phyloP scores from a whole-genome alignment of 805 yeast species.

The Jamesozyma jinghongensis region DNA sequence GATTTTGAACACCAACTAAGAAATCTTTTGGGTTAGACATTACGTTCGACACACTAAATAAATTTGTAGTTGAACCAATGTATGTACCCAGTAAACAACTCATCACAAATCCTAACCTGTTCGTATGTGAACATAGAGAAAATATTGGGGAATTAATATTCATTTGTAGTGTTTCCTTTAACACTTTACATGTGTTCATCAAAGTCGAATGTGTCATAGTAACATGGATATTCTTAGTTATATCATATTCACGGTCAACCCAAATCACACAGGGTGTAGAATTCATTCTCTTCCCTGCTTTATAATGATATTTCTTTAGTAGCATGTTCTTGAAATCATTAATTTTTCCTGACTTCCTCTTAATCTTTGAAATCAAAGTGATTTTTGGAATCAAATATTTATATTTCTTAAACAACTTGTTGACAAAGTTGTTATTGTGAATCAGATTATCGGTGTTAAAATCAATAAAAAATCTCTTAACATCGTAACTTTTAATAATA shows the following conservation, averaged over 20 bases:
- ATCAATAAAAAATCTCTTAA: conserved; percentile 66
- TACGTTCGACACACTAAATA: conserved; percentile 70
- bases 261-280: conserved; percentile 28
- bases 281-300: conserved; percentile 22
- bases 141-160: conserved; percentile 61
- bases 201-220: conserved; percentile 49
- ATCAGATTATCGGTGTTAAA: conserved; percentile 21
- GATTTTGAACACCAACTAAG: conserved; percentile 59
- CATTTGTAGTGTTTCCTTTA: conserved; percentile 87
- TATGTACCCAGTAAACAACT: conserved; percentile 78
- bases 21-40: conserved; percentile 66
- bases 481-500: conserved; percentile 61
- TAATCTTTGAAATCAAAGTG: conserved; percentile 27
- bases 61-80: conserved; percentile 75
- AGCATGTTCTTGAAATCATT: conserved; percentile 14
- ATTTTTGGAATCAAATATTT: conserved; percentile 23
- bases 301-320: conserved; percentile 13
- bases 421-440: conserved; percentile 17
- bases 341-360: conserved; percentile 18
- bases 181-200: conserved; percentile 72
- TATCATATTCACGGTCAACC: conserved; percentile 22
- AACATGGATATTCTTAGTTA: conserved; percentile 21
- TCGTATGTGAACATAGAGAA: conserved; percentile 77
- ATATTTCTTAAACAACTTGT: conserved; percentile 19
- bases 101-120: conserved; percentile 83